These are phyloP conservation scores for Prunus persica DNA, from an alignment of 306 rosid species.

Conservation along the genomic window Prunus_persica_NCBIv2 NC_034015.1:19769001-19769500, in stretches of 20 bases:
- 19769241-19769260: conserved; percentile 64
- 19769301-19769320: conserved; percentile 88
- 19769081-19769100: conserved; percentile 96
- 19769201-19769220: neutral
- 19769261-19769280: conserved; percentile 84
- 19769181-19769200: neutral
- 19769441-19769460: conserved; percentile 65
- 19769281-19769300: conserved; percentile 77
- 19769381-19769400: conserved; percentile 11
- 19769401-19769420: neutral
- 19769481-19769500: conserved; percentile 85
- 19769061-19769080: conserved; percentile 79
- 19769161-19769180: neutral
- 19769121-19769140: conserved; percentile 89
- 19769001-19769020: neutral
- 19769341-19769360: neutral
- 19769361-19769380: conserved; percentile 5
- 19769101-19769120: conserved; percentile 90
- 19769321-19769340: conserved; percentile 68
- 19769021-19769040: neutral
- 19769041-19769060: conserved; percentile 42
- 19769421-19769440: conserved; percentile 71
- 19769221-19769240: conserved; percentile 8
- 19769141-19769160: conserved; percentile 16
- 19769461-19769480: conserved; percentile 98